Conservation (phyloP, 169 alveolate species). For the Amoebophrya sp. region DNA sequence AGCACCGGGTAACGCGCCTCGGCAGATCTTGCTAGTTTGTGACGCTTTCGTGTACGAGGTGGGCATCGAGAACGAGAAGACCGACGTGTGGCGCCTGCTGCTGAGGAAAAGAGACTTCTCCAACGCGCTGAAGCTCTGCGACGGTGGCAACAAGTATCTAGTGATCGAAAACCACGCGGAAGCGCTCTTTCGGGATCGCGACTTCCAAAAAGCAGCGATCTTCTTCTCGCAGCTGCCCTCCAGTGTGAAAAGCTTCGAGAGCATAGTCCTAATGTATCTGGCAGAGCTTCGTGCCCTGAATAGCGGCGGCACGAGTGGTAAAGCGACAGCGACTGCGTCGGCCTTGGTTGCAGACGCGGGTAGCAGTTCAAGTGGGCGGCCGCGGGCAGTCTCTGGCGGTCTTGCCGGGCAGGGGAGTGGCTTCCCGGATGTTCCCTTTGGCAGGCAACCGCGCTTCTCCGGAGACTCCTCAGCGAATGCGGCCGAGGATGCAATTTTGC, state of each 20-base stretch:
- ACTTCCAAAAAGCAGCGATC: neutral
- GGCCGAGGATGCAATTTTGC: neutral
- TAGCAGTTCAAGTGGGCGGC: too few species aligned
- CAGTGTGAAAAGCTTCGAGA: neutral
- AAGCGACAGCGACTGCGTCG: too few species aligned
- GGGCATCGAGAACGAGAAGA: neutral
- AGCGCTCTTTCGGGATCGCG: neutral
- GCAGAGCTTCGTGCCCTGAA: neutral
- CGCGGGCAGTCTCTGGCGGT: too few species aligned
- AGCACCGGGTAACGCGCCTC: too few species aligned
- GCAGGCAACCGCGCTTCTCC: too few species aligned
- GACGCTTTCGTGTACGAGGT: conserved; percentile 19
- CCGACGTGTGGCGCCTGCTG: conserved; percentile 21
- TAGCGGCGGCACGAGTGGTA: neutral
- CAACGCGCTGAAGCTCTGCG: conserved; percentile 2
- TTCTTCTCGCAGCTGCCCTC: neutral
- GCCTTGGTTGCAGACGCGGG: too few species aligned
- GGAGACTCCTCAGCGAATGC: too few species aligned
- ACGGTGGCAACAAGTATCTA: neutral
- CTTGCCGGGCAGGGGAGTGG: too few species aligned
- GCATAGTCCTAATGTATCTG: neutral
- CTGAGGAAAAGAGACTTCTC: neutral
- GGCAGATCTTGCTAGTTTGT: conserved; percentile 1
- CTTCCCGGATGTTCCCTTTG: too few species aligned
- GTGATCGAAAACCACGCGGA: conserved; percentile 17